Evolutionary conservation across 805 yeast genomes (phyloP).

Genomic region (Saitoella complicata): DNA sequence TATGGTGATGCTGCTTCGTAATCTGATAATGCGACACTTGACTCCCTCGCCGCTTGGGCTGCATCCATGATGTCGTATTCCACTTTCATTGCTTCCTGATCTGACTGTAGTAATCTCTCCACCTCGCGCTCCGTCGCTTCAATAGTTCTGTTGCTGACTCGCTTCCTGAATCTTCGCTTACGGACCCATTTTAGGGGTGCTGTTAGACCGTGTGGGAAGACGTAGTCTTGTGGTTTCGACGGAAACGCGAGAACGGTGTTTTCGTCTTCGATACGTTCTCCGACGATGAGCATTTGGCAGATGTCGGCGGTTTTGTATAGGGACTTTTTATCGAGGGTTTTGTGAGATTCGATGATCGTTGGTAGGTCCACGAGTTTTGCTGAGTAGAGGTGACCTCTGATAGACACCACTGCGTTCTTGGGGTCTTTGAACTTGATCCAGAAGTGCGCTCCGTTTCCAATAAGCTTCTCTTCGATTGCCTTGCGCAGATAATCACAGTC

Average conservation of each 20-base stretch:
- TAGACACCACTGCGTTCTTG: slow-evolving; percentile 57
- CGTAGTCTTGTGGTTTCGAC: slow-evolving; percentile 15
- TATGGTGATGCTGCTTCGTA: slow-evolving; percentile 4
- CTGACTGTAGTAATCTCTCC: slow-evolving; percentile 55
- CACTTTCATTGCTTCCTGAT: slow-evolving; percentile 70
- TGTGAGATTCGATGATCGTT: slow-evolving; percentile 69
- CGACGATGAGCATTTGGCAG: slow-evolving; percentile 67
- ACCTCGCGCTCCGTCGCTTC: slow-evolving; percentile 67
- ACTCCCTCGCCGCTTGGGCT: slow-evolving; percentile 9
- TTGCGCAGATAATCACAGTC: slow-evolving; percentile 58
- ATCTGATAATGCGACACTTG: slow-evolving; percentile 13
- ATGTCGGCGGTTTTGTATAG: slow-evolving; percentile 75
- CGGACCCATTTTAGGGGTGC: slow-evolving; percentile 62
- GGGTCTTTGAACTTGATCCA: slow-evolving; percentile 71
- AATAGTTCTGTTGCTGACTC: slow-evolving; percentile 52
- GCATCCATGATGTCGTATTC: slow-evolving; percentile 59
- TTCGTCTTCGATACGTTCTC: slow-evolving; percentile 37
- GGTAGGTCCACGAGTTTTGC: slow-evolving; percentile 85
- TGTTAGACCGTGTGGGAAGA: slow-evolving; percentile 62
- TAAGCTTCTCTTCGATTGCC: slow-evolving; percentile 40
- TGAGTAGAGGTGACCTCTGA: slow-evolving; percentile 57
- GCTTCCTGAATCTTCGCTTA: slow-evolving; percentile 53
- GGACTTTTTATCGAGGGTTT: slow-evolving; percentile 78
- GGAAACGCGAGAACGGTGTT: slow-evolving; percentile 21
- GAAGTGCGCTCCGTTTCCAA: slow-evolving; percentile 30